A percentile compares a stretch with the other conserved stretches of the same genome.
These are phyloP conservation scores for Pseudogymnoascus sp. DNA, from an alignment of 2,329 filamentous ascomycete species.

Conservation along the genomic window DNA sequence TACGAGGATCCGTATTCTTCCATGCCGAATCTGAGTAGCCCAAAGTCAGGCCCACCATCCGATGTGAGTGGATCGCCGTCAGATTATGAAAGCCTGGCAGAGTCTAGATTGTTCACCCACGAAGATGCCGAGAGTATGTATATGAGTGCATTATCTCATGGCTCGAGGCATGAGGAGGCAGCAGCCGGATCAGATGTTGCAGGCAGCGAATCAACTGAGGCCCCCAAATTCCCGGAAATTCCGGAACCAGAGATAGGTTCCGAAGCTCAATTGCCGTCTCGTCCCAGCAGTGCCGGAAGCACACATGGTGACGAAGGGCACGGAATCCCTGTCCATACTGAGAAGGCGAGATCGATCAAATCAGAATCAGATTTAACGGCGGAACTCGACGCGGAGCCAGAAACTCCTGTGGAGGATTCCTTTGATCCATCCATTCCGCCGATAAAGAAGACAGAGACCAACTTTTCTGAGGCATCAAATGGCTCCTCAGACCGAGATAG, in stretches of 20 bases:
- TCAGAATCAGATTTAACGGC: not conserved
- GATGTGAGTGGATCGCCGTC: slow-evolving; percentile 2
- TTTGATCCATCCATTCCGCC: slow-evolving; percentile 9
- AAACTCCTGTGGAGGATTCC: not conserved
- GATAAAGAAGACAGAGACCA: slow-evolving; percentile 21
- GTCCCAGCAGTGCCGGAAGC: not conserved
- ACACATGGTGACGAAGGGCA: not conserved
- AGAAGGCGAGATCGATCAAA: not conserved
- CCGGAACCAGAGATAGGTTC: not conserved
- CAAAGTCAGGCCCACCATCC: not conserved
- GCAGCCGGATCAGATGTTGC: not conserved
- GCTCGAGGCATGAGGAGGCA: slow-evolving; percentile 15
- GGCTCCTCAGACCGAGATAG: slow-evolving; percentile 23
- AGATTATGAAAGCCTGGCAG: slow-evolving; percentile 43
- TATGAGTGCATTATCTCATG: slow-evolving; percentile 60
- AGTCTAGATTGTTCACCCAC: slow-evolving; percentile 67
- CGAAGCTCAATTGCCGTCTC: not conserved
- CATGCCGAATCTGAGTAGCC: not conserved
- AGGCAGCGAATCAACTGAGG: not conserved
- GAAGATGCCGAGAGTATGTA: slow-evolving; percentile 84
- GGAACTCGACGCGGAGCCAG: slow-evolving; percentile 12
- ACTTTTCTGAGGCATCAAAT: slow-evolving; percentile 22
- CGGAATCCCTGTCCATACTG: not conserved
- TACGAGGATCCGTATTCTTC: not conserved
- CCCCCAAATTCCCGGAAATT: not conserved